Evolutionary conservation across 2,329 filamentous ascomycete genomes (phyloP).

Genomic region (Dactylella cylindrospora): DNA sequence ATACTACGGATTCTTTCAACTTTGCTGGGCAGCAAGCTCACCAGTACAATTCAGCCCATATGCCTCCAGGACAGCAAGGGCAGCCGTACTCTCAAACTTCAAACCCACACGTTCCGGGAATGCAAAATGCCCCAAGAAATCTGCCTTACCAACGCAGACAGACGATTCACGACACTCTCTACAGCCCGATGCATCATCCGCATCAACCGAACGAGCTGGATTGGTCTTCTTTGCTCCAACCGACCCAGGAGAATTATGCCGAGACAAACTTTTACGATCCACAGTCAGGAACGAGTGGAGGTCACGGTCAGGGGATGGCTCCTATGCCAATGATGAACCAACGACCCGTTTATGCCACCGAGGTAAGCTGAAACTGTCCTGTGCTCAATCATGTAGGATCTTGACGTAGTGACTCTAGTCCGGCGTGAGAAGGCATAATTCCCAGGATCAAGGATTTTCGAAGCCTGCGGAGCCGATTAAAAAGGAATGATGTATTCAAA

Average conservation of each 20-base stretch:
- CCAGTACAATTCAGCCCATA: conserved; percentile 28
- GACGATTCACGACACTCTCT: conserved; percentile 38
- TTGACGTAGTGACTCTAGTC: conserved; percentile 45
- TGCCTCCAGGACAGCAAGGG: conserved; percentile 35
- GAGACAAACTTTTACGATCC: conserved; percentile 43
- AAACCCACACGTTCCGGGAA: conserved; percentile 36
- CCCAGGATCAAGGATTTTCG: conserved; percentile 44
- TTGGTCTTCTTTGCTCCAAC: conserved; percentile 38
- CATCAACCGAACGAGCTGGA: conserved; percentile 33
- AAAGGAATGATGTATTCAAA: too few relatives aligned
- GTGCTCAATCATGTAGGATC: conserved; percentile 44
- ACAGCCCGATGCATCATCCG: conserved; percentile 30
- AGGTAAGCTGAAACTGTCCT: conserved; percentile 40
- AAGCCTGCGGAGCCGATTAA: conserved; percentile 41
- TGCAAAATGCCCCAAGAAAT: conserved; percentile 35
- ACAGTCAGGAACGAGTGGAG: conserved; percentile 43
- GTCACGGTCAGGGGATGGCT: conserved; percentile 40
- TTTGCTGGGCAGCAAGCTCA: conserved; percentile 32
- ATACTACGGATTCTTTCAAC: conserved; percentile 41
- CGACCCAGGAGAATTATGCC: conserved; percentile 39
- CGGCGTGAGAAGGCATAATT: conserved; percentile 45
- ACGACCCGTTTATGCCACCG: conserved; percentile 42
- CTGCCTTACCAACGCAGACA: conserved; percentile 37
- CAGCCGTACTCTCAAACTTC: conserved; percentile 31
- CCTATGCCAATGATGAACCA: conserved; percentile 43